Conservation (phyloP, 176 grass and related monocot species). For the Thalia dealbata region DNA sequence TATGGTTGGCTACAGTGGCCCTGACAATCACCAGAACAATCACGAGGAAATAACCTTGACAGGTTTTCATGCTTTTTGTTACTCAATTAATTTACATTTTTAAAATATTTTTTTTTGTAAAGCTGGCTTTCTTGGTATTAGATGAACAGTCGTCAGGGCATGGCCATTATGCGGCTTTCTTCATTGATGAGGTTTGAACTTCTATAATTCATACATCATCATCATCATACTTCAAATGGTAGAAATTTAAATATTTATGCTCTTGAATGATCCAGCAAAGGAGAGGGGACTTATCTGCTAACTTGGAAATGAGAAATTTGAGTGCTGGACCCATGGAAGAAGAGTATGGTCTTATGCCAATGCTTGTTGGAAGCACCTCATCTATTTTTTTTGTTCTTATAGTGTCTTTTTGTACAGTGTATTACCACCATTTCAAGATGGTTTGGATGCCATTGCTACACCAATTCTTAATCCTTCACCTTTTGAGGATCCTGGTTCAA, state of each 20-base stretch:
- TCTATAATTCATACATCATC: neutral
- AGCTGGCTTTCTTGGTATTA: constrained; percentile 23
- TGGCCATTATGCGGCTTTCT: constrained; percentile 50
- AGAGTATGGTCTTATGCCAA: constrained; percentile 30
- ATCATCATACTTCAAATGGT: constrained; percentile 8
- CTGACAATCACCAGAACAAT: constrained; percentile 44
- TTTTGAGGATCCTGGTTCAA: constrained; percentile 11
- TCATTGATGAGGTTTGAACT: constrained; percentile 57
- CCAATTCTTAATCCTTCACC: too few species aligned
- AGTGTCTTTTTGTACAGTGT: constrained; percentile 24
- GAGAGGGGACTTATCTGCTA: constrained; percentile 24
- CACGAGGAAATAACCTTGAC: constrained; percentile 66
- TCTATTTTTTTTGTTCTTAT: neutral
- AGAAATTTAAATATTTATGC: constrained; percentile 5
- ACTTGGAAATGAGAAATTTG: constrained; percentile 16
- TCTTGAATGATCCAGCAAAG: constrained; percentile 32
- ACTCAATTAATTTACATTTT: neutral
- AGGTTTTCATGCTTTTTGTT: constrained; percentile 26
- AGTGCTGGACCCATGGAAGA: constrained; percentile 35
- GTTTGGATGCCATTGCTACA: too few species aligned
- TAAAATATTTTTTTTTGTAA: constrained; percentile 9
- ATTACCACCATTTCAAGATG: constrained; percentile 61
- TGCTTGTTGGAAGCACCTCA: neutral
- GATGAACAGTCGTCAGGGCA: constrained; percentile 19
- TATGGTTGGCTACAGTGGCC: constrained; percentile 35